Evolutionary conservation across 306 rosid species (phyloP), one percentile per base, ranked within the genome.

Genomic region (Trifolium fragiferum): DNA sequence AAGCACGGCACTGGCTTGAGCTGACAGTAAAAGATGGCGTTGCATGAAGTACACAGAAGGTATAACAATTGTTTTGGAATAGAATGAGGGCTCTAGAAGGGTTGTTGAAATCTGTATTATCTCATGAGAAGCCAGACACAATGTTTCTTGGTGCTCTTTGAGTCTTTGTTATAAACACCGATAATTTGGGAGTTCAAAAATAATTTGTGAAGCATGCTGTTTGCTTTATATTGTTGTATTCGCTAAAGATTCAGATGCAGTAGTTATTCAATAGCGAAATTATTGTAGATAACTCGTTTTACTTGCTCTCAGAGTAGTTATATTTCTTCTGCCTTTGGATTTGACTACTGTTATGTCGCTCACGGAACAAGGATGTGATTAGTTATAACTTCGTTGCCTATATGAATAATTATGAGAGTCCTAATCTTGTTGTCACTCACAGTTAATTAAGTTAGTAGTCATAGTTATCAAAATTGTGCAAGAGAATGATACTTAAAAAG

Each of bases 281-380:
- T 58, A 58, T 58, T 58, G 64, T 58, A 61, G 66, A 61, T 61
- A 30, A 61, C 66, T 61, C 43, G 9, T 32, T 32, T 61, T n/a
- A 32, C 19, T 61, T 61, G 43, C 41, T 15, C 23, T 15, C 4
- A 21, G 21, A 8, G 66, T 32, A 61, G 66, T 61, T 61, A 0
- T 61, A 1, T 61, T 32, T 23, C 43, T 32, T 16, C 66, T 14
- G 40, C 2, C n/a, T 27, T 14, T 27, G 66, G 66, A 54, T 51
- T 51, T 51, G 58, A 50, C 10, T 50, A 16, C 57, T 50, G 57
- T 8, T 51, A 16, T 54, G 30, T 54, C 15, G 21, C 61, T 20
- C 2, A 3, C 61, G 10, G 61, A 54, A 54, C 61, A 54, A 9
- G 30, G 27, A 54, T 19, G 20, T 0, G 6, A 19, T 54, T 20